These are phyloP conservation scores for Fusarium sp. DNA, from an alignment of 2,329 filamentous ascomycete species.

Conservation along the genomic window DNA sequence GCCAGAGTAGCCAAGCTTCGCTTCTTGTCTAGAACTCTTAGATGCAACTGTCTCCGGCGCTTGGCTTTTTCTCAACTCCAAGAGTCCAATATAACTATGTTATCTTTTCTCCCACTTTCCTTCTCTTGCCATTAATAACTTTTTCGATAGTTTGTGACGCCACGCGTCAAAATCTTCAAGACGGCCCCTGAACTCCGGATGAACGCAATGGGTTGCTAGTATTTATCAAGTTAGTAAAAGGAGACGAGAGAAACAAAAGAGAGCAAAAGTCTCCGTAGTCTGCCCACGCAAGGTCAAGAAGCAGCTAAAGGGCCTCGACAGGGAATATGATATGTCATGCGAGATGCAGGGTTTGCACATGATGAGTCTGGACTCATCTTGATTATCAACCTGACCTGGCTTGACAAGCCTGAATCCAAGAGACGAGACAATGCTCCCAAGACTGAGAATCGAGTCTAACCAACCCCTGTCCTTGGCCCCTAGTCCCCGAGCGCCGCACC, in stretches of 20 bases:
- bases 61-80: not conserved
- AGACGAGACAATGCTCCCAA: slow-evolving; percentile 4
- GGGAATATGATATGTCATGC: not conserved
- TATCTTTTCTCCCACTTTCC: not conserved
- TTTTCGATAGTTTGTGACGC: slow-evolving; percentile 22
- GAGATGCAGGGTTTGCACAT: not conserved
- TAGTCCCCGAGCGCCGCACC: slow-evolving; percentile 38
- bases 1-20: not conserved
- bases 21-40: slow-evolving; percentile 6
- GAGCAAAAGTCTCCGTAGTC: slow-evolving; percentile 11
- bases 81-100: not conserved
- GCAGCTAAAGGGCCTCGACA: not conserved
- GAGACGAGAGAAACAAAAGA: not conserved
- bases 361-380: slow-evolving; percentile 3
- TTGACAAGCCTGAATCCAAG: not conserved
- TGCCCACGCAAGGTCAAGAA: not conserved
- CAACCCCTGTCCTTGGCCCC: slow-evolving; percentile 12
- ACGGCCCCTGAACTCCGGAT: not conserved
- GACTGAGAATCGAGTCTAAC: slow-evolving; percentile 11
- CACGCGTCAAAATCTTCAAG: slow-evolving; percentile 3
- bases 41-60: not conserved
- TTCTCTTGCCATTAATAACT: not conserved
- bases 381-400: not conserved
- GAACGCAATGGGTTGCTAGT: not conserved
- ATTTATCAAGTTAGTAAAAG: slow-evolving; percentile 5